Evolutionary conservation across 2,329 filamentous ascomycete genomes (phyloP).

Genomic region (Cladosporium velox): DNA sequence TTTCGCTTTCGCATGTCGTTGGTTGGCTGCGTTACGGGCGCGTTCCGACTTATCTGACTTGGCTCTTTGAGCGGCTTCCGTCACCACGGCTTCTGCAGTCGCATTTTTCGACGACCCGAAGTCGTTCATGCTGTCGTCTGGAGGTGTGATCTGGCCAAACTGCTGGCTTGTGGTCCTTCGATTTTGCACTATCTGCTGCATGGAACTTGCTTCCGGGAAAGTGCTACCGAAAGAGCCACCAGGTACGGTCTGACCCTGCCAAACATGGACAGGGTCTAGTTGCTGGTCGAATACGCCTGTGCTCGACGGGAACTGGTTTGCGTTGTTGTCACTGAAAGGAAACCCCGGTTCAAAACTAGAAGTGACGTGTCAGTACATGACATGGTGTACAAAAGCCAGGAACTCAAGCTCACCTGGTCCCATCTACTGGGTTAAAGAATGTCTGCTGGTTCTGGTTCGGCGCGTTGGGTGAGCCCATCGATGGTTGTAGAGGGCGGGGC

Average conservation of each 20-base stretch:
- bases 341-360: slow-evolving; percentile 14
- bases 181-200: slow-evolving; percentile 26
- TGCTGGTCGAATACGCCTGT: slow-evolving; percentile 1
- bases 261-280: slow-evolving; percentile 14
- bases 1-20: slow-evolving; percentile 34
- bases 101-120: slow-evolving; percentile 9
- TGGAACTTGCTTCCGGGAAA: slow-evolving; percentile 16
- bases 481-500: slow-evolving; percentile 28
- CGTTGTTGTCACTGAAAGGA: not conserved
- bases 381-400: not conserved
- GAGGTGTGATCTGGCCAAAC: slow-evolving; percentile 44
- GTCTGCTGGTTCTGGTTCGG: slow-evolving; percentile 9
- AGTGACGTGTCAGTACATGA: slow-evolving; percentile 6
- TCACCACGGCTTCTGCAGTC: slow-evolving; percentile 2
- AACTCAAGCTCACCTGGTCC: slow-evolving; percentile 9
- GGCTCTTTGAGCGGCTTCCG: slow-evolving; percentile 17
- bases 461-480: slow-evolving; percentile 22
- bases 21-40: slow-evolving; percentile 36
- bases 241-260: slow-evolving; percentile 12
- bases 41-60: slow-evolving; percentile 33
- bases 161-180: slow-evolving; percentile 28
- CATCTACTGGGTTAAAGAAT: slow-evolving; percentile 13
- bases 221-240: slow-evolving; percentile 20
- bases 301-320: not conserved
- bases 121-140: slow-evolving; percentile 33